Evolutionary conservation across 257 asterid species (phyloP).

Genomic region (Thymus mandschuricus): DNA sequence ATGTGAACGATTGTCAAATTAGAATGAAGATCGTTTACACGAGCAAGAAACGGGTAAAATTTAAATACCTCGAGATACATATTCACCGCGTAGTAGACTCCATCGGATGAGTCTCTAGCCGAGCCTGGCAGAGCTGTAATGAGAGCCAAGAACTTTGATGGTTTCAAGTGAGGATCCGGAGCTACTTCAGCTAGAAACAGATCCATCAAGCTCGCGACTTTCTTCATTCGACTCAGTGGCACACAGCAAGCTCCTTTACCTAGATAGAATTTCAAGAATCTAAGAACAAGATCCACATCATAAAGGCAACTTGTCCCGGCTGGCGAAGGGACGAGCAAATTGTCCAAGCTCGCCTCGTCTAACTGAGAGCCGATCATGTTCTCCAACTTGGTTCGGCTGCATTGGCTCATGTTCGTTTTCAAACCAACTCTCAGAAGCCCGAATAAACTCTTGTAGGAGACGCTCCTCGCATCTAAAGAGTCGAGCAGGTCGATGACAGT

Average conservation of each 20-base stretch:
- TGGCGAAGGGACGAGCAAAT: slow-evolving; percentile 73
- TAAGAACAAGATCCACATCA: slow-evolving; percentile 72
- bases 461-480: slow-evolving; percentile 51
- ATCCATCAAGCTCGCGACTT: slow-evolving; percentile 63
- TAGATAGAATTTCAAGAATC: slow-evolving; percentile 59
- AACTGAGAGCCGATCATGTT: slow-evolving; percentile 72
- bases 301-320: slow-evolving; percentile 52
- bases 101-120: slow-evolving; percentile 70
- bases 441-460: slow-evolving; percentile 67
- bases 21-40: neutral
- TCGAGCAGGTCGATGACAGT: slow-evolving; percentile 59
- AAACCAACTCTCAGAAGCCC: slow-evolving; percentile 55
- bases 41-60: neutral
- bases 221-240: slow-evolving; percentile 65
- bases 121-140: slow-evolving; percentile 65
- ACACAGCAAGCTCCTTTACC: slow-evolving; percentile 64
- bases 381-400: slow-evolving; percentile 54
- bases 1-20: neutral
- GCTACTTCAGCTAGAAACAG: slow-evolving; percentile 79
- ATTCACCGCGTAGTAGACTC: slow-evolving; percentile 60
- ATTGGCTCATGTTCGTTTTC: slow-evolving; percentile 44
- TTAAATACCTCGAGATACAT: slow-evolving; percentile 67
- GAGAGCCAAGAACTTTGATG: slow-evolving; percentile 63
- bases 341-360: slow-evolving; percentile 67
- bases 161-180: slow-evolving; percentile 73